phyloP scores from a whole-genome alignment of 1,284 basidiomycete species.

The Fomitiporia mediterranea region DNA sequence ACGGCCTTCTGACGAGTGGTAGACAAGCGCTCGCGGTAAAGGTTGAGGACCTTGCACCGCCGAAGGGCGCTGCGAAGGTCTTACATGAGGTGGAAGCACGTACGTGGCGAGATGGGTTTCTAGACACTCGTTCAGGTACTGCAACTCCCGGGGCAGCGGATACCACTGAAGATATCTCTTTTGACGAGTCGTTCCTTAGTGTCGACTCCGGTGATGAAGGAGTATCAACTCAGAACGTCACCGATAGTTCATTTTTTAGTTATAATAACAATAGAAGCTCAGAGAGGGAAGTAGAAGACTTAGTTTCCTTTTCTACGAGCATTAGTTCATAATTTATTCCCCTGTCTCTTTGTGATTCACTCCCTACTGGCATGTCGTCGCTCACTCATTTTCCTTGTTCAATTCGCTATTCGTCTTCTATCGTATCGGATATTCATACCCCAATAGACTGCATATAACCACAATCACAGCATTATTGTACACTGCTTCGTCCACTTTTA shows the following conservation, averaged over 20 bases:
- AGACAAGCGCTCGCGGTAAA: slow-evolving; percentile 56
- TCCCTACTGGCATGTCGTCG: background rate
- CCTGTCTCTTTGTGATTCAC: background rate
- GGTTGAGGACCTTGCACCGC: slow-evolving; percentile 44
- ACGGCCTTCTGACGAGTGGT: slow-evolving; percentile 56
- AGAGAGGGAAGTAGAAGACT: slow-evolving; percentile 38
- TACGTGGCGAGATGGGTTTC: slow-evolving; percentile 43
- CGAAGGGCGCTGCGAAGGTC: slow-evolving; percentile 55
- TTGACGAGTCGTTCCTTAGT: slow-evolving; percentile 22
- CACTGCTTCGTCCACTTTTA: background rate
- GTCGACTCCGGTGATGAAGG: slow-evolving; percentile 23
- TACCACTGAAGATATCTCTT: slow-evolving; percentile 23
- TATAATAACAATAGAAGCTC: slow-evolving; percentile 25
- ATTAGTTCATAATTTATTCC: background rate
- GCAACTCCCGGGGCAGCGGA: slow-evolving; percentile 20
- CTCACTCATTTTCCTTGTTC: background rate
- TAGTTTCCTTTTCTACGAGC: slow-evolving; percentile 26
- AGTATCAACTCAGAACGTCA: slow-evolving; percentile 22
- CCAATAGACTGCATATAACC: slow-evolving; percentile 2
- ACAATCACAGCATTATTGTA: background rate
- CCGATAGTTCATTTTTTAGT: slow-evolving; percentile 25
- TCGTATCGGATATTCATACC: background rate
- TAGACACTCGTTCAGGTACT: slow-evolving; percentile 23
- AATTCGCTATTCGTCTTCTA: background rate
- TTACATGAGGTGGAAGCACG: slow-evolving; percentile 65